Conservation (phyloP, 2,329 filamentous ascomycete species). For the Scedosporium apiospermum region DNA sequence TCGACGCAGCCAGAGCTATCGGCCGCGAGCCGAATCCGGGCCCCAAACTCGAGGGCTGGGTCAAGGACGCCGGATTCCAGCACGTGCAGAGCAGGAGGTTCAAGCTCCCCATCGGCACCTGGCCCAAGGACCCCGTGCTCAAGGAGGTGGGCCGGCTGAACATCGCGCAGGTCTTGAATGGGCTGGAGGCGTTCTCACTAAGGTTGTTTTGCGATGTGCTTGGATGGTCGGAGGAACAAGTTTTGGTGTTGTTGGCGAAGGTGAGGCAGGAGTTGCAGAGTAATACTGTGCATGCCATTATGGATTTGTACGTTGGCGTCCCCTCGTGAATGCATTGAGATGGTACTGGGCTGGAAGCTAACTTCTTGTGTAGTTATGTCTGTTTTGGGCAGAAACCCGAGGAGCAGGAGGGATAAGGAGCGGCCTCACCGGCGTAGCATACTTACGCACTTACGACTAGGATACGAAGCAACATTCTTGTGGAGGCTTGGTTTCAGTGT, state of each 20-base stretch:
- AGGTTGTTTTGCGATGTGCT: background rate
- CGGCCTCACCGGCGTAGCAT: too few relatives aligned
- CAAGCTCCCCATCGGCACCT: conserved; percentile 26
- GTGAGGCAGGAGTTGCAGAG: conserved; percentile 17
- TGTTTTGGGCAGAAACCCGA: too few relatives aligned
- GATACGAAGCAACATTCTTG: too few relatives aligned
- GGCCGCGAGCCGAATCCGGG: conserved; percentile 12
- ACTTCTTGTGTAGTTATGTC: too few relatives aligned
- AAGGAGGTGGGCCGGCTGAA: conserved; percentile 24
- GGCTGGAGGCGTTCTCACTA: background rate
- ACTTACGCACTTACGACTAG: too few relatives aligned
- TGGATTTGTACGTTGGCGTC: too few relatives aligned
- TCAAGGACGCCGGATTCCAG: conserved; percentile 23
- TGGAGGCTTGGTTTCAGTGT: too few relatives aligned
- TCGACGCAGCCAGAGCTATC: conserved; percentile 11
- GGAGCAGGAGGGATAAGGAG: too few relatives aligned
- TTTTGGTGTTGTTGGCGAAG: conserved; percentile 15
- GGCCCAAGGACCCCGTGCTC: conserved; percentile 22
- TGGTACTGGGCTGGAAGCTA: too few relatives aligned
- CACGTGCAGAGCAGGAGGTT: conserved; percentile 19
- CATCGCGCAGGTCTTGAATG: background rate
- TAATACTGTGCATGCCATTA: too few relatives aligned
- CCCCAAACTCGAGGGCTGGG: conserved; percentile 16
- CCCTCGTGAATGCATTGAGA: too few relatives aligned
- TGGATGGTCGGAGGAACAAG: conserved; percentile 16